Conservation (phyloP, 2,329 filamentous ascomycete genomes). For the Biscogniauxia mediterranea region DNA sequence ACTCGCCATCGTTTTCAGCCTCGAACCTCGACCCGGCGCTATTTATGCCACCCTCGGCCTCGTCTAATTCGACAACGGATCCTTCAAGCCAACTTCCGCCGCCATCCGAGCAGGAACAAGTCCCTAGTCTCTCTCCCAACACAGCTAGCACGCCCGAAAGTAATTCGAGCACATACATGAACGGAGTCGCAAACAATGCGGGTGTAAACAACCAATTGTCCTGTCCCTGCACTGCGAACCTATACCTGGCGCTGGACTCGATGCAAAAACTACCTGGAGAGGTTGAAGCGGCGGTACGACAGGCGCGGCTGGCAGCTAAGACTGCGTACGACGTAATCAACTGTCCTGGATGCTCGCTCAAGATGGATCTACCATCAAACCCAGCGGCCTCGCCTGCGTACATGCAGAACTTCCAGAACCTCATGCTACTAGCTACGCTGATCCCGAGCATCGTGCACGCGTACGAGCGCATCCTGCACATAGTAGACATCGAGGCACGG, state of each 20-base stretch:
- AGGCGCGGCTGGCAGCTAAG: constrained; percentile 47
- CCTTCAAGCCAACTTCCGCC: background rate
- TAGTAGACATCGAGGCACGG: constrained; percentile 52
- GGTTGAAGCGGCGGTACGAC: constrained; percentile 45
- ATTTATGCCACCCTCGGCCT: constrained; percentile 11
- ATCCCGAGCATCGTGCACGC: constrained; percentile 57
- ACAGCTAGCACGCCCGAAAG: constrained; percentile 27
- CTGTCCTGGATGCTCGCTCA: constrained; percentile 48
- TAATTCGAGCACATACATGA: constrained; percentile 6
- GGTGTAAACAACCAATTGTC: background rate
- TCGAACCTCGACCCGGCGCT: constrained; percentile 31
- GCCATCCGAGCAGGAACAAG: constrained; percentile 14
- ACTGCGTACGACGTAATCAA: constrained; percentile 51
- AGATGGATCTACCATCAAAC: constrained; percentile 30
- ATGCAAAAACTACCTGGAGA: constrained; percentile 46
- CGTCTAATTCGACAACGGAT: background rate
- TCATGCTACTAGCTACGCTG: constrained; percentile 58
- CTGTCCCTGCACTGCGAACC: constrained; percentile 49
- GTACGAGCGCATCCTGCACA: constrained; percentile 53
- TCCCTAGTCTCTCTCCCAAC: constrained; percentile 25
- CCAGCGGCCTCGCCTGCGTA: constrained; percentile 32
- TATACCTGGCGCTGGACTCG: constrained; percentile 51
- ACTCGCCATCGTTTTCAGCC: constrained; percentile 18
- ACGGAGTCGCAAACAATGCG: background rate
- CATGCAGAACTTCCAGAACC: constrained; percentile 54